Percentiles rank a stretch among this genome's conserved stretches.
These are phyloP conservation scores for Ogataea salicorniae DNA, from an alignment of 805 yeast genomes.

Conservation along the genomic window DNA sequence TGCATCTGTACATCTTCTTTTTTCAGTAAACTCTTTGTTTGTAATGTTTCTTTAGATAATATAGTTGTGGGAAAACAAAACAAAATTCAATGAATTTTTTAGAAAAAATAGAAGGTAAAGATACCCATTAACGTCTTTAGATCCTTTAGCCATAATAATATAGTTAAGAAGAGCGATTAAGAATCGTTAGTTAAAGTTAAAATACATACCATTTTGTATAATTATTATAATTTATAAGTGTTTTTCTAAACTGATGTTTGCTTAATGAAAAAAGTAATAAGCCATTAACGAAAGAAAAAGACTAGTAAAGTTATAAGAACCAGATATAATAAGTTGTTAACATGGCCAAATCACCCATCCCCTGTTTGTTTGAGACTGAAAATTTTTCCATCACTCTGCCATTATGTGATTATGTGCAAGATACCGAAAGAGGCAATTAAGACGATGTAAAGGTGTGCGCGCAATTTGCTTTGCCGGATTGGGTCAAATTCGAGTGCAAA, in stretches of 20 bases:
- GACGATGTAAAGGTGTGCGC: background rate
- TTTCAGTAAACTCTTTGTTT: conserved; percentile 4
- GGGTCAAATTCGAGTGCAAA: background rate
- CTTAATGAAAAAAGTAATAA: no score
- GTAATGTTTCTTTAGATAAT: conserved; percentile 3
- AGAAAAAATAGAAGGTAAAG: conserved; percentile 7
- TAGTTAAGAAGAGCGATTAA: background rate
- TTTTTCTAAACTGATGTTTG: background rate
- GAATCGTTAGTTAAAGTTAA: no score
- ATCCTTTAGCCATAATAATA: conserved; percentile 27
- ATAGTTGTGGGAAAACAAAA: conserved; percentile 4
- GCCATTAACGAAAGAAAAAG: background rate
- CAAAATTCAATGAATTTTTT: conserved; percentile 2
- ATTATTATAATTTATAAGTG: background rate
- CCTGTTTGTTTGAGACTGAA: background rate
- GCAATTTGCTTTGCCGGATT: background rate
- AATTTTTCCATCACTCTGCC: background rate
- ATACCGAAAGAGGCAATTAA: background rate
- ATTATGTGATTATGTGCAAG: background rate
- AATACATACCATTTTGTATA: conserved; percentile 23
- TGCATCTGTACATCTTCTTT: conserved; percentile 14
- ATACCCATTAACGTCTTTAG: conserved; percentile 25
- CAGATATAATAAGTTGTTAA: no score
- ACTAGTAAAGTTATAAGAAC: background rate
- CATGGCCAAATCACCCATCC: no score